These are phyloP conservation scores for Trypanosoma boissoni DNA, from an alignment of 208 protist species.

Conservation along the genomic window DNA sequence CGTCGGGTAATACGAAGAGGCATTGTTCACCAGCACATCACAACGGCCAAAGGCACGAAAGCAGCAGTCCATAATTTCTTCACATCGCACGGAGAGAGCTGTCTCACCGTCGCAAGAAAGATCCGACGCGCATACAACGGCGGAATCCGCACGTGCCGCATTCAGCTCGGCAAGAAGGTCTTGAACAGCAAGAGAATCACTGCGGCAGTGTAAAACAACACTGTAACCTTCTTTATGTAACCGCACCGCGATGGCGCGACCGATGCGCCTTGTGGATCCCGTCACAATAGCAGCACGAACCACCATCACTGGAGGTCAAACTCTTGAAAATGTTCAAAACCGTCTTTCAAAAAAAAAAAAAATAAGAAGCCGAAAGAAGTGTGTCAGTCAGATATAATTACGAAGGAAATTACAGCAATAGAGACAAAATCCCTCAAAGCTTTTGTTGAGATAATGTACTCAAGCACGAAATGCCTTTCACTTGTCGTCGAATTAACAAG, in stretches of 20 bases:
- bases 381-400: no score
- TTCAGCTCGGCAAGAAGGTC: constrained; percentile 51
- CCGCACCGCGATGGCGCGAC: constrained; percentile 34
- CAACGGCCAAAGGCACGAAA: constrained; percentile 57
- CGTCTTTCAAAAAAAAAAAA: no score
- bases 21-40: constrained; percentile 86
- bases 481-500: no score
- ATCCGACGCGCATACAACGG: constrained; percentile 13
- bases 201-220: constrained; percentile 60
- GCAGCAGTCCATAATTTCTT: constrained; percentile 39
- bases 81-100: constrained; percentile 29
- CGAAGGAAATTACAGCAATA: no score
- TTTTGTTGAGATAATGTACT: no score
- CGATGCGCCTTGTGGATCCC: constrained; percentile 53
- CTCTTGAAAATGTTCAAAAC: no score
- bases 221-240: constrained; percentile 49
- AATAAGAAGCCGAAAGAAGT: no score
- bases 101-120: neutral
- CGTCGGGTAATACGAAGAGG: constrained; percentile 71
- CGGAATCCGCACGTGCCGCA: constrained; percentile 35
- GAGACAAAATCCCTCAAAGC: no score
- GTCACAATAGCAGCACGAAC: constrained; percentile 59
- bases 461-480: no score
- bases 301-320: no score
- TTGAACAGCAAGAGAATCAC: constrained; percentile 31